Percentiles rank a stretch among this genome's conserved stretches.
Evolutionary conservation across 352 stramenopile species (phyloP).

Genomic region (Globisporangium yorkense): DNA sequence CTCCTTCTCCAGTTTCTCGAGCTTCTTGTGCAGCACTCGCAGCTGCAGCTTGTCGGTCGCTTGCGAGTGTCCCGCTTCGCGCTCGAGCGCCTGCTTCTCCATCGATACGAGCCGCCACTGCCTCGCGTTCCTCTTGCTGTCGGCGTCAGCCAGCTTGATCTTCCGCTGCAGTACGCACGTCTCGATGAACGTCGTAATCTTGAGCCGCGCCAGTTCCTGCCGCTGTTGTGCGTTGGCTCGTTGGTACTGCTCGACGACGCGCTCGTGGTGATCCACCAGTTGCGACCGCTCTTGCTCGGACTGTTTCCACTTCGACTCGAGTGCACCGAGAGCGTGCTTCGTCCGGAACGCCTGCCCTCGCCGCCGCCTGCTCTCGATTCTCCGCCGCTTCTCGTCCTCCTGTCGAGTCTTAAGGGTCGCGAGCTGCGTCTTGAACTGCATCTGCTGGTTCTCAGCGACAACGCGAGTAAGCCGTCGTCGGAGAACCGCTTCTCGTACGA

Average conservation of each 20-base stretch:
- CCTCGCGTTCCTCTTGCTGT: conserved; percentile 15
- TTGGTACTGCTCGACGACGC: conserved; percentile 24
- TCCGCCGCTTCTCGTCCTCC: conserved; percentile 33
- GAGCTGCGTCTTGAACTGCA: conserved; percentile 39
- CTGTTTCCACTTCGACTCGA: conserved; percentile 35
- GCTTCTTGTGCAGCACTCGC: conserved; percentile 30
- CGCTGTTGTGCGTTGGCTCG: conserved; percentile 18
- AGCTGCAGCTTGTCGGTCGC: conserved; percentile 22
- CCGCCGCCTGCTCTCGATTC: conserved; percentile 30
- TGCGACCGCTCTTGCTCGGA: conserved; percentile 22
- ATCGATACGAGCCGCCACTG: conserved; percentile 12
- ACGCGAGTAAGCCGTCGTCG: conserved; percentile 25
- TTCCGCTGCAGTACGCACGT: conserved; percentile 22
- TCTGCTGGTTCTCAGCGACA: conserved; percentile 23
- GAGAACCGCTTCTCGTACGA: conserved; percentile 38
- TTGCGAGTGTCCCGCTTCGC: conserved; percentile 14
- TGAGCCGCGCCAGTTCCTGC: conserved; percentile 21
- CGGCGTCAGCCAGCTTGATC: conserved; percentile 11
- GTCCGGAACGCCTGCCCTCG: conserved; percentile 25
- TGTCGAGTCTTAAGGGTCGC: conserved; percentile 36
- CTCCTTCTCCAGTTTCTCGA: conserved; percentile 10
- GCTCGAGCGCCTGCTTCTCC: conserved; percentile 16
- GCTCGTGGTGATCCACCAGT: conserved; percentile 24
- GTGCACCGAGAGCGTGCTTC: conserved; percentile 24
- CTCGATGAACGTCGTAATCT: conserved; percentile 35